Conservation (phyloP, 179 eudicot genomes). For the Actinidia arguta region DNA sequence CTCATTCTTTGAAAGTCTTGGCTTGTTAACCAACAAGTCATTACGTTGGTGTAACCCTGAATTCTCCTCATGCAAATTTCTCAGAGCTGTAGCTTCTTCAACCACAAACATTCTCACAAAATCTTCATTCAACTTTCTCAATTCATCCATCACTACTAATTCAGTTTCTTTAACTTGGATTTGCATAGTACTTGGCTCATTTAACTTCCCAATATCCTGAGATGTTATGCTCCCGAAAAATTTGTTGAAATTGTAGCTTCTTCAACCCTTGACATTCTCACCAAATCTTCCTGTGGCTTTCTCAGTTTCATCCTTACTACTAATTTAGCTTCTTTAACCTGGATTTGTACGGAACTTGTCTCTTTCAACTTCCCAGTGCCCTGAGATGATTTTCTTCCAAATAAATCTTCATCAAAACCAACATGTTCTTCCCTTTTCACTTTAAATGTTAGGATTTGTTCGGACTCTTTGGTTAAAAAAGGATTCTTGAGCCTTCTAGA, state of each 20-base stretch:
- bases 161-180: conserved; percentile 23
- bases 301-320: too few species aligned
- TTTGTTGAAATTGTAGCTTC: not conserved
- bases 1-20: conserved; percentile 18
- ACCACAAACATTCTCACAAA: conserved; percentile 23
- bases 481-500: conserved; percentile 18
- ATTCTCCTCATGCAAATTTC: conserved; percentile 32
- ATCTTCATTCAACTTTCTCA: conserved; percentile 22
- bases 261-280: not conserved
- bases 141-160: conserved; percentile 20
- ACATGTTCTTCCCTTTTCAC: conserved; percentile 8
- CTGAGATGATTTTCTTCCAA: conserved; percentile 8
- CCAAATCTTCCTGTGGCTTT: conserved; percentile 28
- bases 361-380: conserved; percentile 23
- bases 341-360: conserved; percentile 1
- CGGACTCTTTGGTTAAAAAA: conserved; percentile 12
- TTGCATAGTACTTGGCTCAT: conserved; percentile 16
- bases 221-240: not conserved
- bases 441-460: not conserved
- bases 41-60: too few species aligned
- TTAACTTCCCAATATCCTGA: conserved; percentile 21
- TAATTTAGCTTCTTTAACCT: conserved; percentile 18
- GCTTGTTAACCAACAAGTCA: too few species aligned
- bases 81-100: conserved; percentile 35
- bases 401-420: not conserved